phyloP scores from a whole-genome alignment of 2,329 filamentous ascomycete species.

The Monilinia laxa region DNA sequence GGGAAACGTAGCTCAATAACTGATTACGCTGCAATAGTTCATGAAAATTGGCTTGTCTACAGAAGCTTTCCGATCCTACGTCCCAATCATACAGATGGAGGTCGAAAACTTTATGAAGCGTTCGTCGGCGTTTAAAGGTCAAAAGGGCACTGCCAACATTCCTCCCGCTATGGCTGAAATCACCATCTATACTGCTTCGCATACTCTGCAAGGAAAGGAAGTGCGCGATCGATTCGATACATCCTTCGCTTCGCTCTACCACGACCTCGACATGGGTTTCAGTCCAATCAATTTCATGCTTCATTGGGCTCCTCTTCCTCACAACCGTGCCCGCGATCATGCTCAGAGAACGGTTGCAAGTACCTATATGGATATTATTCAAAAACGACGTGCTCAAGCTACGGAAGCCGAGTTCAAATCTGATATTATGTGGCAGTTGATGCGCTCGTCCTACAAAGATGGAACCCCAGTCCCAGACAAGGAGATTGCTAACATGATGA shows the following conservation, averaged over 20 bases:
- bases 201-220: constrained; percentile 80
- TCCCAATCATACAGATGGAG: constrained; percentile 74
- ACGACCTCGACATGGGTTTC: constrained; percentile 89
- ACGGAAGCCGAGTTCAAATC: constrained; percentile 54
- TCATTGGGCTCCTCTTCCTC: constrained; percentile 84
- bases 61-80: constrained; percentile 72
- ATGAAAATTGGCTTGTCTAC: constrained; percentile 79
- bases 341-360: constrained; percentile 79
- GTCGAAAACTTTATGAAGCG: constrained; percentile 71
- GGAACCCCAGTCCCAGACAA: constrained; percentile 75
- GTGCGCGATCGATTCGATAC: constrained; percentile 79
- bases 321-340: constrained; percentile 77
- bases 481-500: constrained; percentile 91
- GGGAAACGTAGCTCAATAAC: constrained; percentile 27
- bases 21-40: constrained; percentile 50
- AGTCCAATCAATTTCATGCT: constrained; percentile 87
- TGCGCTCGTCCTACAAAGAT: constrained; percentile 83
- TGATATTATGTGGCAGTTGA: constrained; percentile 90
- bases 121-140: constrained; percentile 63
- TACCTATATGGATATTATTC: constrained; percentile 80
- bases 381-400: constrained; percentile 56
- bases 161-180: constrained; percentile 77
- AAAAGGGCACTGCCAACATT: constrained; percentile 69
- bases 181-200: constrained; percentile 86
- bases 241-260: constrained; percentile 77